phyloP scores from a whole-genome alignment of 768 basidiomycete genomes.

The Chiua virens region DNA sequence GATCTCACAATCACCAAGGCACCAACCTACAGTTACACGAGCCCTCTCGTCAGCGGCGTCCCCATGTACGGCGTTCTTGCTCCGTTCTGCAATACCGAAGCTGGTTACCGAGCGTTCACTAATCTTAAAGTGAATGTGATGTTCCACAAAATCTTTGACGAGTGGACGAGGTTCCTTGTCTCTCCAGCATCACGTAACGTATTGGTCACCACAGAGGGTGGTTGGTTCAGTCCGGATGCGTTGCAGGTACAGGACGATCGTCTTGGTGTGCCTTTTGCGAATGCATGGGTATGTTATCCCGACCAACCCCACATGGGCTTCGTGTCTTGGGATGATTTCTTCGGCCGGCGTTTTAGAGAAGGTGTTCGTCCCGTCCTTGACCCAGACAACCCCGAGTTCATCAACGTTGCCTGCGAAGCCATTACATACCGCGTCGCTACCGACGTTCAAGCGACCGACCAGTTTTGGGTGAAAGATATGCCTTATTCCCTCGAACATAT shows the following conservation, averaged over 20 bases:
- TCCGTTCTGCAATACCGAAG: constrained; percentile 23
- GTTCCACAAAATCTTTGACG: constrained; percentile 49
- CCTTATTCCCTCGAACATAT: constrained; percentile 60
- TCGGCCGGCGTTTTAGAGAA: constrained; percentile 43
- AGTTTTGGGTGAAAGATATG: constrained; percentile 63
- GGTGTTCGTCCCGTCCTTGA: constrained; percentile 40
- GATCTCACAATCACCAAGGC: constrained; percentile 13
- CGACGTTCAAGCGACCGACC: constrained; percentile 41
- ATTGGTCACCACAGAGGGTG: constrained; percentile 35
- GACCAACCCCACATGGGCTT: constrained; percentile 42
- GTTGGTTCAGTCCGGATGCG: constrained; percentile 50
- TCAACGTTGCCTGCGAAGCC: constrained; percentile 57
- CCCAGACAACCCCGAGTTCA: constrained; percentile 29
- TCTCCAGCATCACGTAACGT: constrained; percentile 44
- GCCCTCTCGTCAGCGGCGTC: constrained; percentile 23
- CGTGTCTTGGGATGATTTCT: constrained; percentile 56
- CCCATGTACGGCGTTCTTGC: constrained; percentile 22
- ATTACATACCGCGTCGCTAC: constrained; percentile 41
- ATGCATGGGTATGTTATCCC: constrained; percentile 44
- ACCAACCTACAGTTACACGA: constrained; percentile 13
- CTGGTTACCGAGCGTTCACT: constrained; percentile 23
- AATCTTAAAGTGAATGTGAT: constrained; percentile 44
- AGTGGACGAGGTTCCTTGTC: constrained; percentile 49
- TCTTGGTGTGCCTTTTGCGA: constrained; percentile 31
- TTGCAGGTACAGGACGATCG: constrained; percentile 4